Evolutionary conservation across 2,329 filamentous ascomycete genomes (phyloP), one percentile per base, ranked within the genome.

Genomic region (Cordyceps cicadae): DNA sequence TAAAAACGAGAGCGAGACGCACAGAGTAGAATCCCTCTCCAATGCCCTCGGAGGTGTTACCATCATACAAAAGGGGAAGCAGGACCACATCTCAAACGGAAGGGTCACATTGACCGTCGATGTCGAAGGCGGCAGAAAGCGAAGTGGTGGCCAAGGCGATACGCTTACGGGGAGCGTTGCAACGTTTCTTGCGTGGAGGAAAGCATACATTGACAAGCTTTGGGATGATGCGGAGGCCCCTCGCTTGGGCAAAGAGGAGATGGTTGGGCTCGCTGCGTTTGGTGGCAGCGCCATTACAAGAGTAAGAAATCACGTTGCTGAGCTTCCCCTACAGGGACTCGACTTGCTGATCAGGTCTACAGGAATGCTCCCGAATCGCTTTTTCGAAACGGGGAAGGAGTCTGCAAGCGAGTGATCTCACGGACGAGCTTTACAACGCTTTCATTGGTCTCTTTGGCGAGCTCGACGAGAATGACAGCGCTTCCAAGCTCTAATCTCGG

Each of bases 131-230:
- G 93, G 93, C 1, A 75, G 86, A 72, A 99, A 99, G 83, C 81
- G 94, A 65, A 93, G 90, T 62, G 94, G 93, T 53, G 94, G 94
- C 0, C 94, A 99, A 75, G 94, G 94, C 1, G 94, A 99, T 75
- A 97, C 94, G 4, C 77, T 99, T 65, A 97, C 94, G 0, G 94
- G 94, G 1, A 87, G 87, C 39, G 77, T 99, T 65, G 94, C 89
- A 1, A 97, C 94, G 3, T 85, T 99, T 66, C 75, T 97, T 64
- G 92, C 85, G 1, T 99, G 93, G 87, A 82, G 93, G 63, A 87
- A 87, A 71, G 91, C 91, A 24, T 99, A 99, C 73, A 79, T 91
- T 59, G 89, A 96, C 62, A 80, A 81, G 32, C 74, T 97, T 4
- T 97, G 93, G 93, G 80, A 84, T 63, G 74, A 78, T 17, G 75